phyloP scores from a whole-genome alignment of 2,329 filamentous ascomycete species.

The Sporothrix humicola region DNA sequence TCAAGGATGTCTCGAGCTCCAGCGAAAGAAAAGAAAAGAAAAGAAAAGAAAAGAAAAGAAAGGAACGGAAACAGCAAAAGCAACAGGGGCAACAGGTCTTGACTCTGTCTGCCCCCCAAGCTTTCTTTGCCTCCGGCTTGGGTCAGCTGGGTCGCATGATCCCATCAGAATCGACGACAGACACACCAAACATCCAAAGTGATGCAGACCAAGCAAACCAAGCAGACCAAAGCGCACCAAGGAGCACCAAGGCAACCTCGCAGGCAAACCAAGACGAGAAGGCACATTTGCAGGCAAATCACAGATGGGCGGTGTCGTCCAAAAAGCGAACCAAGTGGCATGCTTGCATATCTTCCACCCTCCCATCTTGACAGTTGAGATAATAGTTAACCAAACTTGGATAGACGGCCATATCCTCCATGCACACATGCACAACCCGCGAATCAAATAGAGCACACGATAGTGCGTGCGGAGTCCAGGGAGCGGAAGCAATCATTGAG shows the following conservation, averaged over 20 bases:
- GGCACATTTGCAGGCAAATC: background rate
- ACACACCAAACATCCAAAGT: conserved; percentile 14
- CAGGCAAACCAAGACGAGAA: background rate
- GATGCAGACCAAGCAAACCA: conserved; percentile 7
- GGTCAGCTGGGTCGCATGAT: conserved; percentile 28
- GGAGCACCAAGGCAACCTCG: background rate
- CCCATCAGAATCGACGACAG: conserved; percentile 18
- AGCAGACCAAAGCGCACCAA: background rate
- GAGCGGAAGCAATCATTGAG: background rate
- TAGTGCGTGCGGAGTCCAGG: conserved; percentile 8
- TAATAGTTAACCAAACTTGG: background rate
- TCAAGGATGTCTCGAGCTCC: background rate
- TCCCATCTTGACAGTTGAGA: conserved; percentile 13
- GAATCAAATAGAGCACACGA: conserved; percentile 9
- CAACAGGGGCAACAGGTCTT: background rate
- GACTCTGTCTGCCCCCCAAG: conserved; percentile 6
- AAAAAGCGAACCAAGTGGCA: conserved; percentile 1
- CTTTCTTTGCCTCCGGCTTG: conserved; percentile 4
- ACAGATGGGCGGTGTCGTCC: background rate
- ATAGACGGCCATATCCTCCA: background rate
- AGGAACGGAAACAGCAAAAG: background rate
- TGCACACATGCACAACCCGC: background rate
- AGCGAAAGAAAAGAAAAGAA: background rate
- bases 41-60: background rate
- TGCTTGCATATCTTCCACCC: background rate